Evolutionary conservation across 108 stramenopile genomes (phyloP), one percentile per base, ranked within the genome.

Genomic region (Pseudonitzschia multistriata): DNA sequence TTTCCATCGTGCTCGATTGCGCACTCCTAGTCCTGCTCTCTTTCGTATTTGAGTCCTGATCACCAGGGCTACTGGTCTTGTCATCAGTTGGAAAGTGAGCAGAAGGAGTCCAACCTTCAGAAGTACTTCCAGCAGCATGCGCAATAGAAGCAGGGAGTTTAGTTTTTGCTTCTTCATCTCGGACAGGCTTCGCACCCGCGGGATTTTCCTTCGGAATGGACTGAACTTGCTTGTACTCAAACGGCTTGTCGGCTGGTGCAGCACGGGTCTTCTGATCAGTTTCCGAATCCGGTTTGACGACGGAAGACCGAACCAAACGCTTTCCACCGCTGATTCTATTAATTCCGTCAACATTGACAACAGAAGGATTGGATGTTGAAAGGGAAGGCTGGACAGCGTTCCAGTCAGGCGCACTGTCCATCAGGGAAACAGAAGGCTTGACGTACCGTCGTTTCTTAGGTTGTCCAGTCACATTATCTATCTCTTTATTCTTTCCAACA

Each of bases 201-300:
- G 57, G 57, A 33, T 59, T 59, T 59, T 59, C 57, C 13, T n/a
- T 59, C 33, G 57, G 57, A 15, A 59, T 34, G 14, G 57, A 59
- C 31, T 59, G 57, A n/a, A 59, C 34, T 34, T 59, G 57, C 28
- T 59, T 59, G 57, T 59, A 59, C 57, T 59, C 57, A 59, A 59
- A 59, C 29, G 57, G 57, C 4, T 25, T 34, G 29, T 59, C 57
- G 13, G 57, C 57, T 14, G 57, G 35, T 33, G 57, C 33, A 35
- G 57, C 10, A 59, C 57, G 57, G n/a, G 31, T 33, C 29, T 33
- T 33, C 28, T 25, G 7, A 34, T 59, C 28, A 59, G 35, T 29
- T 59, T 59, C 31, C 31, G 31, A 6, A 3, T 59, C 19, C 35
- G 21, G 33, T 2, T 15, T 59, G 5, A 33, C 25, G 31, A 11